These are phyloP conservation scores for Orbilia ellipsospora DNA, from an alignment of 2,329 filamentous ascomycete genomes.

Conservation along the genomic window DNA sequence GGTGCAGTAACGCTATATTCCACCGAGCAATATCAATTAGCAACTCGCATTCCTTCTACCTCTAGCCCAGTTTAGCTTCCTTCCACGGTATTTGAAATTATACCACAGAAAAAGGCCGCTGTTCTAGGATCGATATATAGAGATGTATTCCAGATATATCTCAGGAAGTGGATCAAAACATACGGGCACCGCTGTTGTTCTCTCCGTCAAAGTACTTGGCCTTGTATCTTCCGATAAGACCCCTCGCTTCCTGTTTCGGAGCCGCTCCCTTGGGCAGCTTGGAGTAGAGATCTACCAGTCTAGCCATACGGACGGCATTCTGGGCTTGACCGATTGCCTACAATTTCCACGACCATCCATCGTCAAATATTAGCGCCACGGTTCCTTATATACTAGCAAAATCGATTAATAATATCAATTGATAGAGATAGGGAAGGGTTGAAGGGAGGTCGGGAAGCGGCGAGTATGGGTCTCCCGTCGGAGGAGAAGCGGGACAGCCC, in stretches of 20 bases:
- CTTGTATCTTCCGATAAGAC: slow-evolving; percentile 88
- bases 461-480: slow-evolving; percentile 17
- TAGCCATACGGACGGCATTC: slow-evolving; percentile 97
- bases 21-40: slow-evolving; percentile 20
- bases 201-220: slow-evolving; percentile 88
- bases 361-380: slow-evolving; percentile 6
- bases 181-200: slow-evolving; percentile 89
- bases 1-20: slow-evolving; percentile 82
- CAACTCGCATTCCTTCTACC: slow-evolving; percentile 43
- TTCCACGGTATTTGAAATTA: background rate
- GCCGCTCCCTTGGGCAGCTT: slow-evolving; percentile 93
- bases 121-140: background rate
- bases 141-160: background rate
- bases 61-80: too few species aligned
- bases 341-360: slow-evolving; percentile 54
- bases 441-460: background rate
- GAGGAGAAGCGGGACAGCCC: slow-evolving; percentile 23
- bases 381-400: slow-evolving; percentile 8
- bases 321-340: slow-evolving; percentile 94
- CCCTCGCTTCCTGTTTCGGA: slow-evolving; percentile 82
- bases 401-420: slow-evolving; percentile 12
- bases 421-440: background rate
- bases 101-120: background rate
- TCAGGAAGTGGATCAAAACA: slow-evolving; percentile 62
- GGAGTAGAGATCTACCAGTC: slow-evolving; percentile 98